Conservation (phyloP, 371 early-diverging fungal species). For the Actinomortierella ambigua region DNA sequence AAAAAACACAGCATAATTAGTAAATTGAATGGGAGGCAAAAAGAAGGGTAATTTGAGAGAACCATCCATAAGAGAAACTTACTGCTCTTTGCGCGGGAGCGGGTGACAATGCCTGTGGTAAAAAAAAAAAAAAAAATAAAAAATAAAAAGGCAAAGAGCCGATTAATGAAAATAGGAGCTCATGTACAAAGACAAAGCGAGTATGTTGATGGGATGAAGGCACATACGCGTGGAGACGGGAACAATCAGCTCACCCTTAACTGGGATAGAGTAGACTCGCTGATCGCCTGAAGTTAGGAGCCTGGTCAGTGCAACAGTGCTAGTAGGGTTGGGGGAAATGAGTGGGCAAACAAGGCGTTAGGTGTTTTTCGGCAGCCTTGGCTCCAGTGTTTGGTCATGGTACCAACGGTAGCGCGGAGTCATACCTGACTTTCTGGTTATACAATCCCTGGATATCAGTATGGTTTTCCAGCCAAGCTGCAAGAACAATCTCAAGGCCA, state of each 20-base stretch:
- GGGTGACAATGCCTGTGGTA: conserved; percentile 46
- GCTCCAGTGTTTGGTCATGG: no score
- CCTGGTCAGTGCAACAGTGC: conserved; percentile 80
- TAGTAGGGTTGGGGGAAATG: conserved; percentile 36
- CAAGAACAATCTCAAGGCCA: conserved; percentile 73
- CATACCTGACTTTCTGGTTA: conserved; percentile 76
- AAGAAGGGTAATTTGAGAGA: no score
- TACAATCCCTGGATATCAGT: conserved; percentile 78
- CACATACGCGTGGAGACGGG: conserved; percentile 61
- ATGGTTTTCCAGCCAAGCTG: conserved; percentile 79
- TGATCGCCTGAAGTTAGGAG: conserved; percentile 71
- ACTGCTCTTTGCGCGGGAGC: conserved; percentile 44
- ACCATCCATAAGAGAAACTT: conserved; percentile 7
- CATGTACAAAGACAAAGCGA: not conserved
- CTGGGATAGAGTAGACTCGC: conserved; percentile 66
- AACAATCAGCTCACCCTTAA: conserved; percentile 83
- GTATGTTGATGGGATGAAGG: no score
- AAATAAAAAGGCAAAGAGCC: not conserved
- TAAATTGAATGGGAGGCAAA: no score
- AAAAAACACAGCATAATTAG: not conserved
- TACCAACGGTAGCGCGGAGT: not conserved
- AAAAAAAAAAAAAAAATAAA: not conserved
- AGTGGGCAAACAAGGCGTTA: conserved; percentile 6
- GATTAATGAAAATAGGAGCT: conserved; percentile 2
- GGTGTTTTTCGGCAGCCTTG: no score